Conservation (phyloP, 805 yeast genomes). For the Sugiyamaella mastotermitis region DNA sequence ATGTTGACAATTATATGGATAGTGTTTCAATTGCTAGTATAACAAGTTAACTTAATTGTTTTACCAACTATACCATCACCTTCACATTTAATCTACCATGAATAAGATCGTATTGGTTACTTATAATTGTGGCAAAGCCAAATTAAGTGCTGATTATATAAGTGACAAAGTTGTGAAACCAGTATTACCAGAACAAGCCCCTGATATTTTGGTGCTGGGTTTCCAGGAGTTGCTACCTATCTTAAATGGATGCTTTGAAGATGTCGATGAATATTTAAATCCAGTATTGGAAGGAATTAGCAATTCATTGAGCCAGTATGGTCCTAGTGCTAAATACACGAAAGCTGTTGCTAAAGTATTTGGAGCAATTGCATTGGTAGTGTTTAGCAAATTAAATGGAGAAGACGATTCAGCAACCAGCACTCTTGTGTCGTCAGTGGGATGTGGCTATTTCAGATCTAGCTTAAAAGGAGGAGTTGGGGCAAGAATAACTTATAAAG, state of each 20-base stretch:
- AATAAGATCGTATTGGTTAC: too few relatives aligned
- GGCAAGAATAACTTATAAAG: slow-evolving; percentile 39
- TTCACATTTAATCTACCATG: too few relatives aligned
- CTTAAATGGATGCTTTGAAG: slow-evolving; percentile 26
- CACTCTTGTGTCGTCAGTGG: slow-evolving; percentile 17
- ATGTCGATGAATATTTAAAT: slow-evolving; percentile 16
- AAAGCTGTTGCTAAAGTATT: slow-evolving; percentile 16
- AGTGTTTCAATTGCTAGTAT: too few relatives aligned
- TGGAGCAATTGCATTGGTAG: slow-evolving; percentile 29
- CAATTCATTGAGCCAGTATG: slow-evolving; percentile 13
- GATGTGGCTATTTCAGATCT: slow-evolving; percentile 51
- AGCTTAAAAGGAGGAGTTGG: slow-evolving; percentile 74
- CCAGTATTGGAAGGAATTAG: slow-evolving; percentile 26
- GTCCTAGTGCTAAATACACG: slow-evolving; percentile 5
- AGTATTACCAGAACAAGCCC: too few relatives aligned
- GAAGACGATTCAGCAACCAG: slow-evolving; percentile 1
- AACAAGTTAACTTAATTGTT: too few relatives aligned
- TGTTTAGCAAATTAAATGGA: slow-evolving; percentile 15
- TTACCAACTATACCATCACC: too few relatives aligned
- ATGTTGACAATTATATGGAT: too few relatives aligned
- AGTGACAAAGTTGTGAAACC: too few relatives aligned
- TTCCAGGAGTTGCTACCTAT: slow-evolving; percentile 34
- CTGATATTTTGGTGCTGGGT: slow-evolving; percentile 29
- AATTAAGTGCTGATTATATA: too few relatives aligned
- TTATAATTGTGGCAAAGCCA: neutral